phyloP scores from a whole-genome alignment of 192 early-diverging fungal species.

The Coemansia sp. region DNA sequence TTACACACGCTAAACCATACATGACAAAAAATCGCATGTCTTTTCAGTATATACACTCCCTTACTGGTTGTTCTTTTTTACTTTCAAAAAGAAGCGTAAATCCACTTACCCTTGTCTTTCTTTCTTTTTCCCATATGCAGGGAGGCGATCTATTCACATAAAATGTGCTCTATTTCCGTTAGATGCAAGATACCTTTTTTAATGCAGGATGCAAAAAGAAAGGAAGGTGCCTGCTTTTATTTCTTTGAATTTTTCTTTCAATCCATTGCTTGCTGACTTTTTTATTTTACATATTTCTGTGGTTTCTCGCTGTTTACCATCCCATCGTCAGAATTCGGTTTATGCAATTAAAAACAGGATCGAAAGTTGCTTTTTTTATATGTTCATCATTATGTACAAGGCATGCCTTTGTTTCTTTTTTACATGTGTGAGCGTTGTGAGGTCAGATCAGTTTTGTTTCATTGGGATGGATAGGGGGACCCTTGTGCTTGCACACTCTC shows the following conservation, averaged over 20 bases:
- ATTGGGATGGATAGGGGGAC: no score
- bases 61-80: background rate
- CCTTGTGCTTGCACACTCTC: no score
- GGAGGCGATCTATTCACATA: slow-evolving; percentile 8
- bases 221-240: background rate
- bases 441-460: no score
- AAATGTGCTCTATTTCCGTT: background rate
- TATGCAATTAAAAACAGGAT: slow-evolving; percentile 5
- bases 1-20: no score
- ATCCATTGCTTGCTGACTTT: background rate
- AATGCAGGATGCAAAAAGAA: slow-evolving; percentile 6
- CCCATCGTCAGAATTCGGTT: background rate
- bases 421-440: no score
- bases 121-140: background rate
- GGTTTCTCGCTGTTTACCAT: background rate
- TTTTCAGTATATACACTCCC: background rate
- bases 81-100: background rate
- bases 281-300: background rate
- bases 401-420: no score
- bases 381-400: background rate
- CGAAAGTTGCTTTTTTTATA: background rate
- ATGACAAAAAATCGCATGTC: background rate
- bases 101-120: background rate
- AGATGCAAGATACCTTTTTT: background rate
- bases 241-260: background rate